Base-by-base conservation (phyloP, 495 filamentous ascomycete species). In the Xylaria bambusicola region DNA sequence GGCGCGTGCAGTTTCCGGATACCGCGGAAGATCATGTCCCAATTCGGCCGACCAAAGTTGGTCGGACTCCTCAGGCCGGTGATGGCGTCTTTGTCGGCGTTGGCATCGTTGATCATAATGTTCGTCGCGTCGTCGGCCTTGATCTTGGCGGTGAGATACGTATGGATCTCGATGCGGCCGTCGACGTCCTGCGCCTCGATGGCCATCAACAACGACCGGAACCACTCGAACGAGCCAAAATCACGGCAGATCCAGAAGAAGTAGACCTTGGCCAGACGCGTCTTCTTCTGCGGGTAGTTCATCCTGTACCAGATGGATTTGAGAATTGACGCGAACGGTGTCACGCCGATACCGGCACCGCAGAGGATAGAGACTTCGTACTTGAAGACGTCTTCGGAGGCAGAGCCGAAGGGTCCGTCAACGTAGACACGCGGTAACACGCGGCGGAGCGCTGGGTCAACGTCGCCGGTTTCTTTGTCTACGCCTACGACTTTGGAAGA, bases 301-400 rank as follows among this genome's bases (percentile, higher is more conserved):
- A 89, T 88, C n/a, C 88, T 81, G 71, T 91, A 92, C 88, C 89
- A 92, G 71, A 92, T 90, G 56, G 86, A 89, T 77, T 92, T 92
- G 65, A 92, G 73, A 65, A 91, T 89, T 1, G 88, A 89, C 26
- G 88, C 88, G 67, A 89, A 91, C 6, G 86, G 84, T 26, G 87
- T 89, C 7, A 90, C 86, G 71, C 87, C 87, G 62, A 89, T 89
- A 71, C 88, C 88, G 26, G 86, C 84, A 63, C 87, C 88, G 62
- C 84, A 81, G 6, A 91, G 77, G 23, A 90, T 73, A 20, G 88
- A 82, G 40, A 88, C 79, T 67, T 91, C 88, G 71, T 87, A 90
- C 69, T 90, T 88, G 78, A 90, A 90, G 45, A 89, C 86, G 60
- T 90, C 86, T 65, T 90, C 87, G 9, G 89, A 89, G 3, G 86